Evolutionary conservation across 2,329 filamentous ascomycete species (phyloP), one percentile per base, ranked within the genome.

Genomic region (Cladobotryum mycophilum): DNA sequence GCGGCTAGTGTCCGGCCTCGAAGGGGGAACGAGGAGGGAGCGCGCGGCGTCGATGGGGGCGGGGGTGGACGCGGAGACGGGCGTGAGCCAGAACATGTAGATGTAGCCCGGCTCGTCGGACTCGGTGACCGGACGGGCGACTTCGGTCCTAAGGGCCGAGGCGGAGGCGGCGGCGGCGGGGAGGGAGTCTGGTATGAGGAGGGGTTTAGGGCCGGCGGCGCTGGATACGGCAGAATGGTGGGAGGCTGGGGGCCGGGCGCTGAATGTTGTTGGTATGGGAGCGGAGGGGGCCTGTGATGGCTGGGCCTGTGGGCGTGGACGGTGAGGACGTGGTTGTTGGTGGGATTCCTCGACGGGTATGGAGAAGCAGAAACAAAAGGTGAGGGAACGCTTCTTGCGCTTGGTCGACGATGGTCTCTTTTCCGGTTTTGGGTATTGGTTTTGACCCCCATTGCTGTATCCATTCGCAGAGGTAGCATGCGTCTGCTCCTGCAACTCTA

Each of bases 71-170:
- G 80, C 70, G 2, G 76, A 78, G 5, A 59, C 58, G 33, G 89
- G 84, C 0, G 89, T 96, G 18, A 96, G 78, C 90, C 92, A 96
- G 76, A 97, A 99, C 68, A 99, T 95, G 76, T 99, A 99, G 58
- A 99, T 97, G 71, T 93, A 99, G 36, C 93, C 93, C 12, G 86
- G 75, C 59, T 95, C 88, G 18, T 81, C 73, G 0, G 89, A 90
- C 42, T 91, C 80, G 1, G 66, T 61, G 35, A 63, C 65, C 76
- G 89, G 73, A 79, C 93, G 64, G 69, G 76, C 81, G 9, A 97
- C 76, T 67, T 97, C 91, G 2, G 85, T 75, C 53, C 92, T 78
- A 3, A 97, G 76, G 5, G 76, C 71, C 0, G 89, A 85, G 0
- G 87, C 76, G 1, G 89, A 85, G 0, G 87, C 76, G 1, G 82